phyloP scores from a whole-genome alignment of 306 rosid species.

The Alnus rubra region DNA sequence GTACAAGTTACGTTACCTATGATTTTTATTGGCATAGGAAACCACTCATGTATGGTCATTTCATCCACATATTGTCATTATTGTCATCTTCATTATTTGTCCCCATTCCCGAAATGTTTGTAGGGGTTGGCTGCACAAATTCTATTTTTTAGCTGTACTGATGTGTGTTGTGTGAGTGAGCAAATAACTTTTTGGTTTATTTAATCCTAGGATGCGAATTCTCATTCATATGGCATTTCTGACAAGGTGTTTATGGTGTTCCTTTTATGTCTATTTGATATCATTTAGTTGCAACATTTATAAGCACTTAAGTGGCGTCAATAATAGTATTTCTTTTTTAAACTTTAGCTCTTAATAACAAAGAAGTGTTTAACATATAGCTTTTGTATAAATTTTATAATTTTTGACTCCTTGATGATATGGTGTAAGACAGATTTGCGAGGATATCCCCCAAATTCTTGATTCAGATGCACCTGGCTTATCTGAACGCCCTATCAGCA shows the following conservation, averaged over 20 bases:
- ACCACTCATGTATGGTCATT: not conserved
- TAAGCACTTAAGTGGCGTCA: not conserved
- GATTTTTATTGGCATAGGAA: constrained; percentile 2
- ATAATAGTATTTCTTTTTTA: not conserved
- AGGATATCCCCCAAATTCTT: constrained; percentile 95
- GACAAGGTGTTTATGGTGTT: not conserved
- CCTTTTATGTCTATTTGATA: not conserved
- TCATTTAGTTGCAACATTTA: not conserved
- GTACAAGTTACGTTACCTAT: not conserved
- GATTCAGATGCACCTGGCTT: constrained; percentile 91
- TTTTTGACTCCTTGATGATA: constrained; percentile 12
- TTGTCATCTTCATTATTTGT: not conserved
- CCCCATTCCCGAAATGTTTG: not conserved
- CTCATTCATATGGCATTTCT: not conserved
- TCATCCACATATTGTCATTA: not conserved
- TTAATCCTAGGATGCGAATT: not conserved
- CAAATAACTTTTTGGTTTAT: not conserved
- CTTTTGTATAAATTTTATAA: not conserved
- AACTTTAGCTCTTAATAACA: not conserved
- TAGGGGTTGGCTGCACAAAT: not conserved
- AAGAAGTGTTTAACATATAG: not conserved
- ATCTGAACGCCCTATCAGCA: constrained; percentile 88
- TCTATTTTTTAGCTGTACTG: not conserved
- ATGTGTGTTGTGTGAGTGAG: not conserved
- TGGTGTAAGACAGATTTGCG: constrained; percentile 68